Base-by-base conservation (phyloP, 2,329 filamentous ascomycete species). In the Nemania abortiva region DNA sequence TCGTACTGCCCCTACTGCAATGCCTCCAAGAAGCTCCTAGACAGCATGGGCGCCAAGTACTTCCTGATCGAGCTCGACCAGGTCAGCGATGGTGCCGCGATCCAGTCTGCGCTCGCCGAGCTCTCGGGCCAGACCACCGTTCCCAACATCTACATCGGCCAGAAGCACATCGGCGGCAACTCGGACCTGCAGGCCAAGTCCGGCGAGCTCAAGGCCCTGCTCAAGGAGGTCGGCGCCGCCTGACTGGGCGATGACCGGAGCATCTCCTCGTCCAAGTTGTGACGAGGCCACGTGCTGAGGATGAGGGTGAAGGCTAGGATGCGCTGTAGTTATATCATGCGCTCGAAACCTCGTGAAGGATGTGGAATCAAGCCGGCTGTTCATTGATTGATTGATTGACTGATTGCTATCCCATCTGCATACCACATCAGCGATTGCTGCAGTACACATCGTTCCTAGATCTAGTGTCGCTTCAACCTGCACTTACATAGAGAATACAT, bases 101-200 rank as follows among this genome's bases (percentile, higher is more conserved):
- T 99, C 78, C 96, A 99, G 86, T 86, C 89, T 73, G 94, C 94
- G 29, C 92, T 99, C 70, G 82, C 88, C 74, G 88, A 95, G 72
- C 88, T 98, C 77, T 93, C 90, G 66, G 86, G 88, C 81, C 96
- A 99, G 87, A 87, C 90, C 77, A 95, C 93, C 77, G 96, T 99
- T 6, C 96, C 96, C 77, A 98, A 98, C 86, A 92, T 97, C 84
- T 98, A 92, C 86, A 98, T 99, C 83, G 84, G 84, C 76, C 84
- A 94, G 84, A 85, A 97, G 85, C 95, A 98, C 84, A 97, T 99
- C 80, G 96, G 96, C 72, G 96, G 96, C 75, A 98, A 98, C 89
- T 97, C 94, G 27, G 95, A 96, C 76, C 82, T 97, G 72, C 91
- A 95, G 83, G 86, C 83, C 62, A 81, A 80, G 62, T 89, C 86